Percentiles rank a stretch among this genome's conserved stretches.
Conservation (phyloP, 2,329 filamentous ascomycete species). For the Pleoardoris graminearum region DNA sequence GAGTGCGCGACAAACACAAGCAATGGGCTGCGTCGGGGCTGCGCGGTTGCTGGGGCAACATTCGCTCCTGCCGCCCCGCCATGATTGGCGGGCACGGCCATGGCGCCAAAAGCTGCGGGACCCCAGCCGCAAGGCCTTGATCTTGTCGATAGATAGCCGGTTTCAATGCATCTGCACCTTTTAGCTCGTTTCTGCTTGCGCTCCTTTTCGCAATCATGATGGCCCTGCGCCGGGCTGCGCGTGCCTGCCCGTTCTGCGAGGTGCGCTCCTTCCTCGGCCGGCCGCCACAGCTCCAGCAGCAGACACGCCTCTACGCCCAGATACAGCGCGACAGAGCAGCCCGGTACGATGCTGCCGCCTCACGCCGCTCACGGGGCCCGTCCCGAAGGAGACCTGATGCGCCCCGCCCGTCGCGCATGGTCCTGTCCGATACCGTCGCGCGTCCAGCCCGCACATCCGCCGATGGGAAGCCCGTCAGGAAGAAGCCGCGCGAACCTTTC, state of each 20-base stretch:
- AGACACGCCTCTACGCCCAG: conserved; percentile 44
- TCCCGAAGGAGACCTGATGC: conserved; percentile 32
- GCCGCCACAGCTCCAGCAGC: conserved; percentile 21
- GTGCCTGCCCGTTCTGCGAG: conserved; percentile 51
- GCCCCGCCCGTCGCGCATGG: conserved; percentile 54
- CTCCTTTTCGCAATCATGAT: conserved; percentile 26
- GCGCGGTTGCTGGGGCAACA: conserved; percentile 23
- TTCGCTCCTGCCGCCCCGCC: conserved; percentile 1
- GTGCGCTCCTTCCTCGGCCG: conserved; percentile 30
- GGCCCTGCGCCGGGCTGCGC: conserved; percentile 34
- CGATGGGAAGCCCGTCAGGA: conserved; percentile 25
- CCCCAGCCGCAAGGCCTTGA: neutral
- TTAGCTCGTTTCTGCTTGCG: neutral
- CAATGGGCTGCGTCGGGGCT: conserved; percentile 25
- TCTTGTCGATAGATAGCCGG: neutral
- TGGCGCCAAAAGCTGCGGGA: conserved; percentile 10
- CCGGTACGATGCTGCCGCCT: conserved; percentile 11
- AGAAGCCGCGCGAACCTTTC: conserved; percentile 35
- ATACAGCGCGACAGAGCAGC: conserved; percentile 25
- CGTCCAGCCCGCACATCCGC: conserved; percentile 17
- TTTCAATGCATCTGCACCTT: neutral
- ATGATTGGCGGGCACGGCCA: conserved; percentile 9
- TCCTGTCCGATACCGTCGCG: conserved; percentile 49
- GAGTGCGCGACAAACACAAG: conserved; percentile 28
- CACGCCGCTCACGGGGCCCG: conserved; percentile 13